A percentile compares a stretch with the other conserved stretches of the same genome.
phyloP scores from a whole-genome alignment of 108 stramenopile species.

The Licmophora abbreviata region DNA sequence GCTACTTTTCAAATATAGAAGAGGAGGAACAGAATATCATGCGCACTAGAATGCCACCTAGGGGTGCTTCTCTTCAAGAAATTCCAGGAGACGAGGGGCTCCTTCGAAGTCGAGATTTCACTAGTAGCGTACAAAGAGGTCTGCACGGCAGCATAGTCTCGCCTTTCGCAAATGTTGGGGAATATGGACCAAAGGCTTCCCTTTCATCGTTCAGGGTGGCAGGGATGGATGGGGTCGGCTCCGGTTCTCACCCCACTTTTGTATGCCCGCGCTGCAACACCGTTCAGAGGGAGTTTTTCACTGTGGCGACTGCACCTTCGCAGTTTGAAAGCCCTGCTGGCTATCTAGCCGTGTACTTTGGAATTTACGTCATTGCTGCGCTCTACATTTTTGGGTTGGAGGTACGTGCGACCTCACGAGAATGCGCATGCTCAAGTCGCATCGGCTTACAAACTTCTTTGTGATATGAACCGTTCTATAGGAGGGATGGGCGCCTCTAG shows the following conservation, averaged over 20 bases:
- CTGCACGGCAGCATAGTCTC: too few relatives aligned
- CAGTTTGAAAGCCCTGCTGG: constrained; percentile 60
- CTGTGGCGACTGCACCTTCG: constrained; percentile 54
- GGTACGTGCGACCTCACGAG: constrained; percentile 2
- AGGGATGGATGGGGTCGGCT: too few relatives aligned
- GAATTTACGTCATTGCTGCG: constrained; percentile 59
- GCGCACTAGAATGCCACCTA: too few relatives aligned
- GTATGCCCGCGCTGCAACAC: constrained; percentile 78
- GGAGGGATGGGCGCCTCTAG: constrained; percentile 79
- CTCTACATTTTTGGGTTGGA: constrained; percentile 80
- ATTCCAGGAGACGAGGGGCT: too few relatives aligned
- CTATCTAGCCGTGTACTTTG: constrained; percentile 70
- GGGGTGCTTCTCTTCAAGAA: too few relatives aligned
- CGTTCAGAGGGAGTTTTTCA: constrained; percentile 69
- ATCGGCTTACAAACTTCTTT: neutral
- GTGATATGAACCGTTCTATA: constrained; percentile 9
- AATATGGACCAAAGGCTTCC: too few relatives aligned
- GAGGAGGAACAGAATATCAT: too few relatives aligned
- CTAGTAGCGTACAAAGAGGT: too few relatives aligned
- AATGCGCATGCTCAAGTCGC: neutral
- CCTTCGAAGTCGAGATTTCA: too few relatives aligned
- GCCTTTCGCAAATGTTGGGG: too few relatives aligned
- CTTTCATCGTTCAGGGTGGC: too few relatives aligned
- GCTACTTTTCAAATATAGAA: too few relatives aligned
- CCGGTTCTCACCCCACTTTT: constrained; percentile 63